Evolutionary conservation across 2,329 filamentous ascomycete species (phyloP).

Genomic region (Hortaea werneckii): DNA sequence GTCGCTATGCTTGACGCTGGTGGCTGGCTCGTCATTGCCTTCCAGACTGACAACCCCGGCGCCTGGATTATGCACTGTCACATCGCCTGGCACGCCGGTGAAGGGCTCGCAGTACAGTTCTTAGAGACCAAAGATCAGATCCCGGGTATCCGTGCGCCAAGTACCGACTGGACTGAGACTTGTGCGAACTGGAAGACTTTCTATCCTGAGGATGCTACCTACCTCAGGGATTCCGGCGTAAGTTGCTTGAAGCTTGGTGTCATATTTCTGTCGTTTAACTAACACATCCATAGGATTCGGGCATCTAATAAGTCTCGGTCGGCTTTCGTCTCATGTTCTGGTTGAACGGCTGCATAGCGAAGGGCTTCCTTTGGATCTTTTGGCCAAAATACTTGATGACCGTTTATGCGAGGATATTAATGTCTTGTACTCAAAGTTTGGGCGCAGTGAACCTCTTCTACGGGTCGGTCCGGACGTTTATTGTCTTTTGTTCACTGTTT

Average conservation of each 20-base stretch:
- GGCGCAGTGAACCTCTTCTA: too few species aligned
- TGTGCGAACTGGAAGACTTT: not conserved
- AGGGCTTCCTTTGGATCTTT: too few species aligned
- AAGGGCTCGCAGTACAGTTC: slow-evolving; percentile 48
- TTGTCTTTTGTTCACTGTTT: too few species aligned
- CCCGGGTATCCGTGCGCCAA: not conserved
- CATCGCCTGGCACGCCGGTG: slow-evolving; percentile 48
- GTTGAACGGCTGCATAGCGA: too few species aligned
- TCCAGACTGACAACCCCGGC: slow-evolving; percentile 25
- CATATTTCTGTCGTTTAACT: too few species aligned
- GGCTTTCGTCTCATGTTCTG: too few species aligned
- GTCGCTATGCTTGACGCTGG: slow-evolving; percentile 23
- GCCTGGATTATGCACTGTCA: slow-evolving; percentile 21
- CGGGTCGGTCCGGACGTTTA: too few species aligned
- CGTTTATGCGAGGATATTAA: too few species aligned
- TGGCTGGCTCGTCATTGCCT: slow-evolving; percentile 25
- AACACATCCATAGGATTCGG: too few species aligned
- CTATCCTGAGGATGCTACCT: not conserved
- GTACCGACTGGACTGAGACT: not conserved
- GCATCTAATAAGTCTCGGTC: too few species aligned
- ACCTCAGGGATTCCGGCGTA: not conserved
- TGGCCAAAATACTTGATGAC: too few species aligned
- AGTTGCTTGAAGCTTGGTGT: not conserved
- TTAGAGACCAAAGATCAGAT: slow-evolving; percentile 28
- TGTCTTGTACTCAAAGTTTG: too few species aligned